These are phyloP conservation scores for Serendipita sp. DNA, from an alignment of 768 basidiomycete genomes.

Conservation along the genomic window DNA sequence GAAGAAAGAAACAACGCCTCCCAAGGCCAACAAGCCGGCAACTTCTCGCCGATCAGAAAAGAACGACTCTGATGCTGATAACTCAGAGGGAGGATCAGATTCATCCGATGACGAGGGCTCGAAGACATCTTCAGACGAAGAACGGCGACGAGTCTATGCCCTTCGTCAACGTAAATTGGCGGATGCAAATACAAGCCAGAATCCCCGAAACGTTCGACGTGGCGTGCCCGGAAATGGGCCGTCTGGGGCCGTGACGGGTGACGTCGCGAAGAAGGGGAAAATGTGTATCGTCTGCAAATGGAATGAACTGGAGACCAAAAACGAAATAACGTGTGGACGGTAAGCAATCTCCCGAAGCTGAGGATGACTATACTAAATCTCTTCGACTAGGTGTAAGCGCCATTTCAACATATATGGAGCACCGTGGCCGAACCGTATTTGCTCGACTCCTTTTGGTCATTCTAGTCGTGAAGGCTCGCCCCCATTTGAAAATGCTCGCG, in stretches of 20 bases:
- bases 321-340: slow-evolving; percentile 56
- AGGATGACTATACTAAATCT: neutral
- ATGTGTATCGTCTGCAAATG: neutral
- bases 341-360: slow-evolving; percentile 22
- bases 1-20: neutral
- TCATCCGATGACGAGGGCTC: neutral
- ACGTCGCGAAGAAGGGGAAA: neutral
- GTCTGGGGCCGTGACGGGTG: neutral
- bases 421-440: slow-evolving; percentile 51
- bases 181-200: neutral
- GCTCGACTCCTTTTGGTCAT: neutral
- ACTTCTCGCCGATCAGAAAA: neutral
- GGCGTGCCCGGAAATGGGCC: slow-evolving; percentile 45
- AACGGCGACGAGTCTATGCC: slow-evolving; percentile 1
- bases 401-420: slow-evolving; percentile 62
- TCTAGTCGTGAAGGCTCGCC: slow-evolving; percentile 2
- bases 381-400: slow-evolving; percentile 46
- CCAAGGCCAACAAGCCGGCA: neutral
- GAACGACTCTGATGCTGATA: neutral
- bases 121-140: neutral
- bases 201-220: neutral
- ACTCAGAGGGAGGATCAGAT: neutral
- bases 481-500: neutral
- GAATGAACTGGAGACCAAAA: neutral
- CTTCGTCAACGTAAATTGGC: neutral